Conservation (phyloP, 805 yeast genomes). For the Teunomyces pallodes region DNA sequence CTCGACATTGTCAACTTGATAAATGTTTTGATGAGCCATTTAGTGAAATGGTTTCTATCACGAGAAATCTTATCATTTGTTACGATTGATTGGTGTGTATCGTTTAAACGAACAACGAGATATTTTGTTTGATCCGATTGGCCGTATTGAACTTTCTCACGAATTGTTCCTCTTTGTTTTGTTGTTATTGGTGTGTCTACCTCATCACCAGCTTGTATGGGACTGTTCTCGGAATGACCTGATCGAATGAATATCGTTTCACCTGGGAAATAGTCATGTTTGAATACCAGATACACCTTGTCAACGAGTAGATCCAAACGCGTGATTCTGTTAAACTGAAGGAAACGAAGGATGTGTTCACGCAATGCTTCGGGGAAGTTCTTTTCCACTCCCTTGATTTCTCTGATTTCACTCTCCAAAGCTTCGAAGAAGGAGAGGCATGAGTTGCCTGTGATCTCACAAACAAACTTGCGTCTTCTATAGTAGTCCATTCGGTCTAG, state of each 20-base stretch:
- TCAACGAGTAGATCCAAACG: slow-evolving; percentile 87
- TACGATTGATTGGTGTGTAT: slow-evolving; percentile 60
- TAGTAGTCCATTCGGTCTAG: slow-evolving; percentile 70
- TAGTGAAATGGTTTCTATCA: slow-evolving; percentile 84
- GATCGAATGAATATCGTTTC: slow-evolving; percentile 68
- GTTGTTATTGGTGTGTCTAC: slow-evolving; percentile 5
- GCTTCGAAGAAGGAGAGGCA: slow-evolving; percentile 92
- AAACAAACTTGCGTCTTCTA: slow-evolving; percentile 75
- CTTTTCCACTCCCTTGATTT: slow-evolving; percentile 61
- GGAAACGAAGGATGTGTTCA: slow-evolving; percentile 83
- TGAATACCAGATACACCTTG: slow-evolving; percentile 73
- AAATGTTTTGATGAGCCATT: slow-evolving; percentile 86
- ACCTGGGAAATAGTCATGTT: slow-evolving; percentile 86
- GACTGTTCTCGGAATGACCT: background rate
- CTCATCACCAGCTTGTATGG: background rate
- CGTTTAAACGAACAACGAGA: slow-evolving; percentile 59
- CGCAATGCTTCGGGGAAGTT: slow-evolving; percentile 88
- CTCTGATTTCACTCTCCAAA: slow-evolving; percentile 61
- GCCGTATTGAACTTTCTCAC: slow-evolving; percentile 83
- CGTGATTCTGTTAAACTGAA: slow-evolving; percentile 79
- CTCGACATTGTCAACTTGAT: slow-evolving; percentile 75
- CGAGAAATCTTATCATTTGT: slow-evolving; percentile 73
- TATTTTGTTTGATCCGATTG: slow-evolving; percentile 52
- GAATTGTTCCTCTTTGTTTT: slow-evolving; percentile 57
- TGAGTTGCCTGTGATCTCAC: slow-evolving; percentile 94